Conservation (phyloP, 257 asterid species). For the Solanum lycopersicoides region DNA sequence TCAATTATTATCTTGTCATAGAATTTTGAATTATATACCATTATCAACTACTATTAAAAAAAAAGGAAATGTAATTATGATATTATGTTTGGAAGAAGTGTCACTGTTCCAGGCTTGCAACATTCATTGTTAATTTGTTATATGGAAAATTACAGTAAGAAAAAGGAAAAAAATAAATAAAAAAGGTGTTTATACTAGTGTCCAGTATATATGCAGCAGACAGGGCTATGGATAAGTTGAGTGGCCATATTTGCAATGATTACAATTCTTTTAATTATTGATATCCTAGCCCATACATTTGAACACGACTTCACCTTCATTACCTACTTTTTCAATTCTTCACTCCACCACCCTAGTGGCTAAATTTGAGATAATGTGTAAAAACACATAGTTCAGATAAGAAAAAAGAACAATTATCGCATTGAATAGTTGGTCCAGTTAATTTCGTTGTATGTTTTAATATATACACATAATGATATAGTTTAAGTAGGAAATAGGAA, state of each 20-base stretch:
- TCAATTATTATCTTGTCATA: neutral
- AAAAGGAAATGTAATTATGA: neutral
- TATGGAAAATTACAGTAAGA: neutral
- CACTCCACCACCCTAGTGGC: neutral
- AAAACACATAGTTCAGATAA: neutral
- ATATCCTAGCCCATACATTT: slow-evolving; percentile 8
- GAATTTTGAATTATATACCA: neutral
- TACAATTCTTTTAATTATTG: neutral
- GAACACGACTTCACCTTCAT: slow-evolving; percentile 4
- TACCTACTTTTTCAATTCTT: neutral
- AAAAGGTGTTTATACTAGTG: neutral
- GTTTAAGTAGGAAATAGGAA: no score
- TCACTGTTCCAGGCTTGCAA: neutral
- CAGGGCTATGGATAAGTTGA: neutral
- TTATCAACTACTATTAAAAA: neutral
- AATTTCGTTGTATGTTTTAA: no score
- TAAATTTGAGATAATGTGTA: neutral
- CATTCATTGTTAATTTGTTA: neutral
- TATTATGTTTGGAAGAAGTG: neutral
- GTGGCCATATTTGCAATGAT: neutral
- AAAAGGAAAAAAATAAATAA: neutral
- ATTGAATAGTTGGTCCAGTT: neutral
- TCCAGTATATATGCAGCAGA: neutral
- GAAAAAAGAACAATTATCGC: no score
- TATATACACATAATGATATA: neutral